Conservation (phyloP, 75 land plant species). For the Sequoia sempervirens region DNA sequence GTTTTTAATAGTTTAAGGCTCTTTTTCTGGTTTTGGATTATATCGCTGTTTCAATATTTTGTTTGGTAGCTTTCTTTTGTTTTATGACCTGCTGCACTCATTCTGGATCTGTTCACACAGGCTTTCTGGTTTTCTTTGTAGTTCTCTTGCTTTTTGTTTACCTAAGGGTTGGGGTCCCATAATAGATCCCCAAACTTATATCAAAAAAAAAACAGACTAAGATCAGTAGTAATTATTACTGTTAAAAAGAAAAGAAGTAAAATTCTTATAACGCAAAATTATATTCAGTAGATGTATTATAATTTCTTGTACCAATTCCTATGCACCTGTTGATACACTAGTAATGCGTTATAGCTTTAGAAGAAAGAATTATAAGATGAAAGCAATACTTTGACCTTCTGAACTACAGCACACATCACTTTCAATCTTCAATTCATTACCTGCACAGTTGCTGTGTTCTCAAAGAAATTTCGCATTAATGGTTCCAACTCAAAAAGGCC, state of each 20-base stretch:
- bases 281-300: not conserved
- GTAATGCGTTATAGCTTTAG: not conserved
- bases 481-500: slow-evolving; percentile 81
- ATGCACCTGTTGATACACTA: not conserved
- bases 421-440: slow-evolving; percentile 26
- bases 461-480: slow-evolving; percentile 79
- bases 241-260: not conserved
- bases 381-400: not conserved
- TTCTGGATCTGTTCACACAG: too few species aligned
- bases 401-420: not conserved
- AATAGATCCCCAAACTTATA: too few species aligned
- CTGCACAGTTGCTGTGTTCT: slow-evolving; percentile 96
- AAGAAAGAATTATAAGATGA: not conserved
- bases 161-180: too few species aligned
- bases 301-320: not conserved
- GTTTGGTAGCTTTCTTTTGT: too few species aligned
- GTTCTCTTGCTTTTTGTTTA: too few species aligned
- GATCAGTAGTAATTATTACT: not conserved
- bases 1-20: too few species aligned
- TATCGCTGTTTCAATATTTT: too few species aligned
- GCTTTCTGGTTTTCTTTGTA: too few species aligned
- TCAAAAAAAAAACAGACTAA: not conserved
- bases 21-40: too few species aligned
- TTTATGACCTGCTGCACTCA: too few species aligned
- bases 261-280: not conserved